Conservation (phyloP, 768 basidiomycete species). For the Punctularia strigosozonata region DNA sequence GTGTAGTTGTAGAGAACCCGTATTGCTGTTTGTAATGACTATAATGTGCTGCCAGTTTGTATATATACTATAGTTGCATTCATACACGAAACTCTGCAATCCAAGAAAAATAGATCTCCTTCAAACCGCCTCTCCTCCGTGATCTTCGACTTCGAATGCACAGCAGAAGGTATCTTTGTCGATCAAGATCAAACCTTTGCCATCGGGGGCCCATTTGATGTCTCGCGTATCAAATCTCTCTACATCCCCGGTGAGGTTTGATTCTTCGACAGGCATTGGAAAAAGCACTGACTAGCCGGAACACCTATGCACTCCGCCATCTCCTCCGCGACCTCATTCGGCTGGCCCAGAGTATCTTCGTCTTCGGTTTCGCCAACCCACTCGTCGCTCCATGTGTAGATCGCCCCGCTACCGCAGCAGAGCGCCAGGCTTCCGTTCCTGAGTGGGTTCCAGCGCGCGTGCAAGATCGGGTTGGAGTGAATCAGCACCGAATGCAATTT, state of each 20-base stretch:
- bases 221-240: conserved; percentile 65
- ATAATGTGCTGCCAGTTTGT: no score
- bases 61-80: no score
- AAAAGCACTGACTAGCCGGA: conserved; percentile 57
- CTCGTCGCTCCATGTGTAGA: conserved; percentile 79
- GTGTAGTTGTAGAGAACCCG: no score
- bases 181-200: conserved; percentile 64
- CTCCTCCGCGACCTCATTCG: conserved; percentile 47
- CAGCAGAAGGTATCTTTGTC: conserved; percentile 79
- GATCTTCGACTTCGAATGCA: conserved; percentile 66
- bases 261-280: not conserved
- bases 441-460: conserved; percentile 77
- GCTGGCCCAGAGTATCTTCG: conserved; percentile 13
- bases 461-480: conserved; percentile 50
- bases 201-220: conserved; percentile 76
- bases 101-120: no score
- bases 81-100: no score
- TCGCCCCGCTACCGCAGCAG: conserved; percentile 53
- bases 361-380: conserved; percentile 41
- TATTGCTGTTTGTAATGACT: no score
- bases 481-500: conserved; percentile 54
- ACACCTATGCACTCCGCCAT: conserved; percentile 88
- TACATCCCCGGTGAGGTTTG: conserved; percentile 12
- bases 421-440: conserved; percentile 58
- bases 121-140: conserved; percentile 5